Evolutionary conservation across 164 flowering plant species (phyloP).

Genomic region (Aristolochia fimbriata): DNA sequence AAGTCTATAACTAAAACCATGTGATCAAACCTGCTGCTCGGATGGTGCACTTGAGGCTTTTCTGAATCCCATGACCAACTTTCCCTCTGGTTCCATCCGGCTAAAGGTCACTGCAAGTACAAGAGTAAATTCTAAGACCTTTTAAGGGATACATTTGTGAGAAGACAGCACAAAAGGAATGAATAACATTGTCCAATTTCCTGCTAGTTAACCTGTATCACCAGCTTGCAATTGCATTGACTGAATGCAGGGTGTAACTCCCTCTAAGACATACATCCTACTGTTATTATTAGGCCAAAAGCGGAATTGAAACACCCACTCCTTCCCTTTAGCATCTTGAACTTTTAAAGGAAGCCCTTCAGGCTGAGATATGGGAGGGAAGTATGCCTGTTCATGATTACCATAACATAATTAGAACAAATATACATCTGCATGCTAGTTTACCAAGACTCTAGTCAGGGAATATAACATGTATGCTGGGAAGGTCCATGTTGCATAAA

Average conservation of each 20-base stretch:
- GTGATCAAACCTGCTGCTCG: conserved; percentile 54
- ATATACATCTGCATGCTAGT: conserved; percentile 2
- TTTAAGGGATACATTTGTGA: not conserved
- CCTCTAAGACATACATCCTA: conserved; percentile 97
- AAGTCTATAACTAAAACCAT: no score
- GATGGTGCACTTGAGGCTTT: conserved; percentile 54
- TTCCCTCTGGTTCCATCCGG: conserved; percentile 85
- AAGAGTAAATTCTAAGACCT: not conserved
- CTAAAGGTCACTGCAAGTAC: conserved; percentile 77
- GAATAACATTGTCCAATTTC: no score
- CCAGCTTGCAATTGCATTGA: conserved; percentile 93
- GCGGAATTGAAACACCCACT: conserved; percentile 87
- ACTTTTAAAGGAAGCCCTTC: conserved; percentile 86
- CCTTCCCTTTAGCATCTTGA: conserved; percentile 79
- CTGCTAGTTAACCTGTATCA: conserved; percentile 53
- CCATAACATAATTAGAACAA: no score
- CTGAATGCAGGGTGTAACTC: conserved; percentile 91
- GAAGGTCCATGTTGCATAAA: no score
- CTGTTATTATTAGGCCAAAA: conserved; percentile 98
- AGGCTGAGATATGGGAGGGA: conserved; percentile 76
- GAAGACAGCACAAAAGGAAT: no score
- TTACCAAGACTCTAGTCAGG: no score
- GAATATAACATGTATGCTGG: no score
- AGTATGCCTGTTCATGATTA: conserved; percentile 53
- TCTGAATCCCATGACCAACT: conserved; percentile 85